Base-by-base conservation (phyloP, 2,329 filamentous ascomycete species). In the Microcyclosporella mali region DNA sequence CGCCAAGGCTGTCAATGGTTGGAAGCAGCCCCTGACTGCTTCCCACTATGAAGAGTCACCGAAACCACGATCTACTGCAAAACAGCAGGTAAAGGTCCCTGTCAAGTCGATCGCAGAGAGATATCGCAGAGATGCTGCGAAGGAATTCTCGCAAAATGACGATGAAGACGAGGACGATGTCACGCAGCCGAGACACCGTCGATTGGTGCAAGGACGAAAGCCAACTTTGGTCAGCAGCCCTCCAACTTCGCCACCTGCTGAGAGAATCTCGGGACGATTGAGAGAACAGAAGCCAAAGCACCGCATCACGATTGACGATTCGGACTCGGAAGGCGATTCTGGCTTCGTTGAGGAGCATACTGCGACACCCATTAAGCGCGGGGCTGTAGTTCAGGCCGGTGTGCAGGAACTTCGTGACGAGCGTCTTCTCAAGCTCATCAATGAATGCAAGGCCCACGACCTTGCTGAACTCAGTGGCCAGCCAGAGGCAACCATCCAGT, bases 391-490 rank as follows among this genome's bases (percentile, higher is more conserved):
- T 11, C 35, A 44, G 17, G 41, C 41, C 19, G 36, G 31, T 21
- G 30, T 55, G 11, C 45, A 52, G 36, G 37, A 38, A n/a, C 47
- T 52, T 37, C 46, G 47, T 25, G 56, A 58, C 9, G 33, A 40
- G 8, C 43, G 74, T 42, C 77, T 95, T 6, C 70, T 97, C 19
- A 75, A 81, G 6, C 94, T 88, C 57, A 81, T 98, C 64, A 97
- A 97, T 59, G 79, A 74, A 0, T 92, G 86, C 61, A 79, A 80
- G 4, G 69, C 79, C 8, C 77, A 82, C 28, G 86, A 90, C 44
- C 76, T 98, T 32, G 79, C 84, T 1, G 89, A 94, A 53, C 82
- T 95, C 47, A 87, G 87, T 0, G 82, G 81, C 25, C 80, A 85
- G 46, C 82, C 84, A 28, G 76, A 84, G 52, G 78, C 81, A 4